Evolutionary conservation across 768 basidiomycete species (phyloP), one percentile per base, ranked within the genome.

Genomic region (Russula brevipes): DNA sequence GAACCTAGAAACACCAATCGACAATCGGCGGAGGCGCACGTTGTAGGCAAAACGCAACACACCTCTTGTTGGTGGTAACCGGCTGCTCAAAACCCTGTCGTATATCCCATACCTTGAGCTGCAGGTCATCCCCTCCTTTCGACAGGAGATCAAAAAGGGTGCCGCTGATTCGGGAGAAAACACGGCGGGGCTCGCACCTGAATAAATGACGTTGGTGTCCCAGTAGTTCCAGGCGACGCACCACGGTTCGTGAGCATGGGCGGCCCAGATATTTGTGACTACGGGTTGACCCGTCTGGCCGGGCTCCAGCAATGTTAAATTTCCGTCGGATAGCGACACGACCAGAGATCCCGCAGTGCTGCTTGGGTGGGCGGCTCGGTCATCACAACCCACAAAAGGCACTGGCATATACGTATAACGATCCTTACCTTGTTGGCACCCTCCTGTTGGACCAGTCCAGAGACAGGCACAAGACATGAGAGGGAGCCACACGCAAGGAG

Each of bases 221-320:
- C 93, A 96, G 66, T 88, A 86, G 69, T 98, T 83, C 87, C 93
- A 98, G 1, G 89, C 85, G 1, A 89, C 85, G 54, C 93, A 84
- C 97, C 97, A 99, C 0, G 95, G 89, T 71, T 99, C 97, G 69
- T 86, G 85, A 61, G 94, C 91, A 69, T 98, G 97, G 1, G 91
- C 95, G 61, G 84, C 78, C 94, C 94, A 98, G 2, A 79, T 79
- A 31, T 82, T 74, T 5, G 76, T 75, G 3, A 87, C 72, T 0
- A 70, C 57, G 33, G 90, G 72, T 14, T 78, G 75, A 0, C 74
- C 71, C 1, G 77, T 74, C 6, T 82, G 77, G n/a, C 74, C 74
- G 11, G 81, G 80, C 41, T 71, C 77, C 30, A 89, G 75, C 19
- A 89, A 78, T n/a, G 84, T 81, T 16, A 96, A 72, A 2, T 77